Evolutionary conservation across 1,139 yeast genomes (phyloP), one percentile per base, ranked within the genome.

Genomic region (Pichia kudriavzevii): DNA sequence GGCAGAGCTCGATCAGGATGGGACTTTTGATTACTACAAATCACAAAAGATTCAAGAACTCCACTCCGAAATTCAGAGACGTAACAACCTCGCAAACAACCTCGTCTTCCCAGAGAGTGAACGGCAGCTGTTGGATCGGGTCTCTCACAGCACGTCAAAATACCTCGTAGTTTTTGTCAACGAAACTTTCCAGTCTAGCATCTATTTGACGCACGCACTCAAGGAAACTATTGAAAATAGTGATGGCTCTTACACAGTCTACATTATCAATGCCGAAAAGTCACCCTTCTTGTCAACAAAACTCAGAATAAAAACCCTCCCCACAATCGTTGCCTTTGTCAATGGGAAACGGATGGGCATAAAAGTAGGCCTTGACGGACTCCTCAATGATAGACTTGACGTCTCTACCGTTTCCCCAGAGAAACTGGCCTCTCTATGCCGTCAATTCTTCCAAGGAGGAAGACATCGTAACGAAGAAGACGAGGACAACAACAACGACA

Each of bases 211-310:
- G 44, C 56, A 61, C 4, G 64, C 66, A 35, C 54, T 80, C 3
- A 31, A 22, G 4, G 10, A 12, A 5, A 26, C 24, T 3, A 11
- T 39, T 4, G 19, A 22, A 20, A 10, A 18, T 3, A 26, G 40
- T 11, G 19, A 18, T 7, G 38, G 40, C 2, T 13, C 6, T 4
- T 39, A 30, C 17, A 21, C 20, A 3, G 26, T 34, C 4, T 35
- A 14, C 12, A 13, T 36, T 10, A 14, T 39, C 1, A 16, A 36
- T 13, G 94, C 83, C 0, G 69, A 65, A 28, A 60, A 69, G 19
- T 81, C 88, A 1, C 87, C 94, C 3, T 84, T 84, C 50, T 59
- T 84, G 33, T 84, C 76, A 4, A 59, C 73, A 2, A 76, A 73
- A 48, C 64, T 84, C 31, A 61, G 64, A 2, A 64, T 84, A 32